A percentile compares a stretch with the other conserved stretches of the same genome.
phyloP scores from a whole-genome alignment of 2,329 filamentous ascomycete species.

The Xylaria multiplex region DNA sequence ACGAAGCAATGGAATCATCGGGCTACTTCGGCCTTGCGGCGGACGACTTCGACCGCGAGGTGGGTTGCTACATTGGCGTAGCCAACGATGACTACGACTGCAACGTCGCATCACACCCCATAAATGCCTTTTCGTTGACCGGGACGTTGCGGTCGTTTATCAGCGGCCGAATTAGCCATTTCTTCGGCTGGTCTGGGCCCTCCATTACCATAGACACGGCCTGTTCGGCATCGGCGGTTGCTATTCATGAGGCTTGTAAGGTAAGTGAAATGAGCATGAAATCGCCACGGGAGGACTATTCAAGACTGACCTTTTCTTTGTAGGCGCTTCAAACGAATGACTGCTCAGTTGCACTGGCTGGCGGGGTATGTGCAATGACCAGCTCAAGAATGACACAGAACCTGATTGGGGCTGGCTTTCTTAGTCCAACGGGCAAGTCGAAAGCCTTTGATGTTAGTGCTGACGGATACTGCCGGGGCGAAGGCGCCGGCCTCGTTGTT shows the following conservation, averaged over 20 bases:
- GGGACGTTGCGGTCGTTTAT: constrained; percentile 46
- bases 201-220: constrained; percentile 49
- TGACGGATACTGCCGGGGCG: constrained; percentile 2
- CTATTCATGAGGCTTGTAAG: constrained; percentile 52
- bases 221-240: constrained; percentile 52
- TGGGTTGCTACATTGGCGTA: neutral
- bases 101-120: constrained; percentile 28
- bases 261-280: neutral
- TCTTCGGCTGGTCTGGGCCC: constrained; percentile 51
- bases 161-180: constrained; percentile 47
- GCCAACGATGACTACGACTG: neutral
- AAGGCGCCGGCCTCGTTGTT: neutral
- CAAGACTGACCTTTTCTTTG: too few relatives aligned
- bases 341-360: too few relatives aligned
- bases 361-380: constrained; percentile 43
- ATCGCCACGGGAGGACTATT: too few relatives aligned
- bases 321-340: too few relatives aligned
- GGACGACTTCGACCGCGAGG: constrained; percentile 18
- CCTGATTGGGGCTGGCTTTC: neutral
- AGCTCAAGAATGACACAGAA: constrained; percentile 33
- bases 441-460: constrained; percentile 4
- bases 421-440: neutral
- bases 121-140: constrained; percentile 24
- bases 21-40: constrained; percentile 37
- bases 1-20: constrained; percentile 47